phyloP scores from a whole-genome alignment of 306 rosid species.

The Ormosia semicastrata region DNA sequence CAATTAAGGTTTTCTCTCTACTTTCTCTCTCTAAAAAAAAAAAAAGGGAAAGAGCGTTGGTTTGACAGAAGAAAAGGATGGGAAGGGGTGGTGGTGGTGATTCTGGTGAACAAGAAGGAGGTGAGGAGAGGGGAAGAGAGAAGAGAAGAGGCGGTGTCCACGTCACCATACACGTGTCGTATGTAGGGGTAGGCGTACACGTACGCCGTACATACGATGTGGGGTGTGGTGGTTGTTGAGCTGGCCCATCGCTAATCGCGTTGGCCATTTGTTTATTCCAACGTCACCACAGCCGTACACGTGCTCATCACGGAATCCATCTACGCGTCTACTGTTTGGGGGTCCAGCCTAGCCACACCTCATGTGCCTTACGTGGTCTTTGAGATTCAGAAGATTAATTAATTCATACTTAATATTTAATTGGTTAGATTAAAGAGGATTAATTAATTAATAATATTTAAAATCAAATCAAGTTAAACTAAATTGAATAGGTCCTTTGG shows the following conservation, averaged over 20 bases:
- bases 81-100: conserved; percentile 12
- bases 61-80: conserved; percentile 5
- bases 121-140: not conserved
- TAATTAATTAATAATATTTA: not conserved
- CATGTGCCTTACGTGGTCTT: conserved; percentile 60
- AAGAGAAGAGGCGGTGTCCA: conserved; percentile 73
- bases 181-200: conserved; percentile 23
- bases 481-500: conserved; percentile 48
- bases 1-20: not conserved
- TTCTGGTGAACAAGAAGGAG: conserved; percentile 1
- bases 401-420: not conserved
- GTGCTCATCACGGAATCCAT: conserved; percentile 36
- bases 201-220: conserved; percentile 55
- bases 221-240: conserved; percentile 63
- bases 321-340: conserved; percentile 51
- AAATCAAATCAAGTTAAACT: conserved; percentile 13
- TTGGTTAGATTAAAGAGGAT: not conserved
- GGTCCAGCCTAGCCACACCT: conserved; percentile 47
- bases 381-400: conserved; percentile 25
- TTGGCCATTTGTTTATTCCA: conserved; percentile 48
- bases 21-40: conserved; percentile 43
- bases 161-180: conserved; percentile 90
- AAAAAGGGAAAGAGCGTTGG: conserved; percentile 15
- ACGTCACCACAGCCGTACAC: conserved; percentile 56
- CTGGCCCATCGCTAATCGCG: conserved; percentile 69